Conservation (phyloP, 768 basidiomycete genomes). For the Dendrothele bispora region DNA sequence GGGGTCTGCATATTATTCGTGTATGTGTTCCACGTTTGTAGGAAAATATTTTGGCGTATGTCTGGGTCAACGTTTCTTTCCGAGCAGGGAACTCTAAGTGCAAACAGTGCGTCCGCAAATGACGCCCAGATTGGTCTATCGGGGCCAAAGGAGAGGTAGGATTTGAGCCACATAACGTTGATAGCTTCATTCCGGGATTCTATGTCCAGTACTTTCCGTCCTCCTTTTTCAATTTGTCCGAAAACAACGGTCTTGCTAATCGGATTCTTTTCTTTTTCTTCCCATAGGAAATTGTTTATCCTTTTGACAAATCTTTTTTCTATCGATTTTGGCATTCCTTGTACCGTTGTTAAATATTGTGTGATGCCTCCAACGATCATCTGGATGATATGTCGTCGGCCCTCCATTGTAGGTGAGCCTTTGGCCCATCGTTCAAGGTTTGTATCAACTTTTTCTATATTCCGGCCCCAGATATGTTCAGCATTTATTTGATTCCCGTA, state of each 20-base stretch:
- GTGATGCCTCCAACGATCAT: conserved; percentile 8
- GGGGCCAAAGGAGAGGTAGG: conserved; percentile 3
- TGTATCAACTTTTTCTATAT: conserved; percentile 3
- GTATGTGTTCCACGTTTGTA: conserved; percentile 6
- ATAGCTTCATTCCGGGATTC: conserved; percentile 11
- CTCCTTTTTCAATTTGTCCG: conserved; percentile 1
- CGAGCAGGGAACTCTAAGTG: not conserved
- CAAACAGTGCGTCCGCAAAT: not conserved
- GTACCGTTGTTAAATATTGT: conserved; percentile 11
- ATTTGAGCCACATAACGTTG: conserved; percentile 6
- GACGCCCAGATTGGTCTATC: conserved; percentile 1
- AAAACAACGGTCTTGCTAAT: conserved; percentile 1
- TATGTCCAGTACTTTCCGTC: conserved; percentile 11
- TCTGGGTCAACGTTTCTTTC: not conserved
- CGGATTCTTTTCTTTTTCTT: too few relatives aligned
- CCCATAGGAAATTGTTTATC: conserved; percentile 12
- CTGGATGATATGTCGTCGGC: not conserved
- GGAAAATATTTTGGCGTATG: conserved; percentile 3
- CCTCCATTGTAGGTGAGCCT: conserved; percentile 8
- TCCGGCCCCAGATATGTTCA: not conserved
- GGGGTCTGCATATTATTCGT: not conserved
- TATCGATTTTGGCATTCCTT: conserved; percentile 17
- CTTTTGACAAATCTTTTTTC: not conserved
- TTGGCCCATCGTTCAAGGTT: not conserved
- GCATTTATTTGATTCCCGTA: conserved; percentile 5